A percentile compares a stretch with the other conserved stretches of the same genome.
phyloP scores from a whole-genome alignment of 371 early-diverging fungal species.

The Zychaea mexicana region DNA sequence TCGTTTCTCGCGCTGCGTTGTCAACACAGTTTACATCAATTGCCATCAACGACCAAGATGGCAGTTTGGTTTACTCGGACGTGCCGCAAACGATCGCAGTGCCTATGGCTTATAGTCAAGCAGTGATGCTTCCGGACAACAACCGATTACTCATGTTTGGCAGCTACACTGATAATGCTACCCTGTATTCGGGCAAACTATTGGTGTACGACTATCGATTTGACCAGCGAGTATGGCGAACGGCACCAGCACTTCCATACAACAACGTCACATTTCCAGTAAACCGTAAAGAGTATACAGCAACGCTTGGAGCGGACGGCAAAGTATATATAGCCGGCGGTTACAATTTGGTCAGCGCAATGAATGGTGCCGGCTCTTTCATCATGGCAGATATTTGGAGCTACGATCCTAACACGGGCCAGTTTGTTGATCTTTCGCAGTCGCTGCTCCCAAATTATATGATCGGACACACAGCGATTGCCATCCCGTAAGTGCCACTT shows the following conservation, averaged over 20 bases:
- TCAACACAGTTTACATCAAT: background rate
- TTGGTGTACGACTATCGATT: slow-evolving; percentile 10
- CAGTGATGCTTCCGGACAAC: slow-evolving; percentile 12
- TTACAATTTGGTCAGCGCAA: background rate
- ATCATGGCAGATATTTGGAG: slow-evolving; percentile 15
- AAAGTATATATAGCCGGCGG: slow-evolving; percentile 19
- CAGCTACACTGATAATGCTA: background rate
- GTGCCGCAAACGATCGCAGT: background rate
- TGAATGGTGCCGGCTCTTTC: background rate
- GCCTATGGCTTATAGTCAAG: background rate
- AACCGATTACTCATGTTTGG: slow-evolving; percentile 7
- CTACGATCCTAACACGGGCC: slow-evolving; percentile 13
- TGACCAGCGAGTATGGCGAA: slow-evolving; percentile 8
- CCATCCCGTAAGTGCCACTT: slow-evolving; percentile 6
- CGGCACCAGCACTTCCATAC: background rate
- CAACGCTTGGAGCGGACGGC: slow-evolving; percentile 8
- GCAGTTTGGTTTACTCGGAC: background rate
- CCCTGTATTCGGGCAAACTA: background rate
- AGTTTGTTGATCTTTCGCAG: background rate
- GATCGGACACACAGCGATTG: slow-evolving; percentile 12
- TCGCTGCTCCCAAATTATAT: background rate
- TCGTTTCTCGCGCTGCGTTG: background rate
- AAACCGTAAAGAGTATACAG: slow-evolving; percentile 9
- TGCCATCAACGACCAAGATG: background rate
- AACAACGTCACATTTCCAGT: background rate